Conservation (phyloP, 352 stramenopile species). For the Globisporangium viniferum region DNA sequence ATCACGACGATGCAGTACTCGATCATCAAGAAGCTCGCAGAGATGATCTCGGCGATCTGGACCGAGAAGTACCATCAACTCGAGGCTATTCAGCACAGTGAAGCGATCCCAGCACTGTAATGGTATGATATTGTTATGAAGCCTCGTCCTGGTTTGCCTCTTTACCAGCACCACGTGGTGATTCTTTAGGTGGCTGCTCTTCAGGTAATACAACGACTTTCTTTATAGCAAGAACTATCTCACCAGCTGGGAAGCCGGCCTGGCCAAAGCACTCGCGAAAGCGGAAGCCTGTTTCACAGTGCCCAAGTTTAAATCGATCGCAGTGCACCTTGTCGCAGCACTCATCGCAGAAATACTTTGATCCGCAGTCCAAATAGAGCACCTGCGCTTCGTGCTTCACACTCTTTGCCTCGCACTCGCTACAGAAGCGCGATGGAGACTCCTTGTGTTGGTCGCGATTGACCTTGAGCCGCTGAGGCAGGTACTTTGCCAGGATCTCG, state of each 20-base stretch:
- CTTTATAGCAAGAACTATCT: not conserved
- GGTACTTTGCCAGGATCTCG: constrained; percentile 31
- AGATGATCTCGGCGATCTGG: constrained; percentile 1
- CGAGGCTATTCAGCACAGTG: no score
- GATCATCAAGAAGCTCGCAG: constrained; percentile 36
- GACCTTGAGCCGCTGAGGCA: constrained; percentile 42
- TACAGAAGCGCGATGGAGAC: constrained; percentile 15
- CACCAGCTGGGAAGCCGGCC: constrained; percentile 26
- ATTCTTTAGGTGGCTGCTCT: not conserved
- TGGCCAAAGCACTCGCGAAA: constrained; percentile 35
- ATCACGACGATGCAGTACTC: constrained; percentile 63
- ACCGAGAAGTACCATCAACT: not conserved
- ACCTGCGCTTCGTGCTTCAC: constrained; percentile 21
- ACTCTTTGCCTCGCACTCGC: constrained; percentile 4
- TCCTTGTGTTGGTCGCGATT: constrained; percentile 25
- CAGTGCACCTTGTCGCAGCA: constrained; percentile 52
- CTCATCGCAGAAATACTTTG: constrained; percentile 37
- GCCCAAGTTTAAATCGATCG: constrained; percentile 19
- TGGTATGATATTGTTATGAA: not conserved
- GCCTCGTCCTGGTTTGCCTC: not conserved
- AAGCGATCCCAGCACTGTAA: no score
- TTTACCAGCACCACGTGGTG: not conserved
- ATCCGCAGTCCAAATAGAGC: constrained; percentile 36
- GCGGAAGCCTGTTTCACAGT: constrained; percentile 34
- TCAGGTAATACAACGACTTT: not conserved